These are phyloP conservation scores for Vitis hybrid DNA, from an alignment of 177 flowering plant genomes.

Conservation along the genomic window DNA sequence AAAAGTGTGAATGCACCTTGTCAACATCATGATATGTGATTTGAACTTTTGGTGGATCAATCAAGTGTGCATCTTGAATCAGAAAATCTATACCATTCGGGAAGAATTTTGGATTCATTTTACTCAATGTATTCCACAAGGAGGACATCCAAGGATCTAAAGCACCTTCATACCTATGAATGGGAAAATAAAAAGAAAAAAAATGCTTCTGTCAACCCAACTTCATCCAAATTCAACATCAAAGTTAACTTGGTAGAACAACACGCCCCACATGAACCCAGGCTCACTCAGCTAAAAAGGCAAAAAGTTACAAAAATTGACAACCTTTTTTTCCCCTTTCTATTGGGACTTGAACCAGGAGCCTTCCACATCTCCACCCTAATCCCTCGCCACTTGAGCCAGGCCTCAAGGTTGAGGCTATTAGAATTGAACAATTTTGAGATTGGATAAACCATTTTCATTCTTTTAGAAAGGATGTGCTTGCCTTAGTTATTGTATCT, in stretches of 20 bases:
- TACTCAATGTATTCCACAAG: conserved; percentile 62
- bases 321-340: no score
- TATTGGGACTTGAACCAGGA: no score
- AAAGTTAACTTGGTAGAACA: neutral
- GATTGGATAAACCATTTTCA: neutral
- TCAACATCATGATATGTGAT: conserved; percentile 55
- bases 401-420: no score
- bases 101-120: conserved; percentile 55
- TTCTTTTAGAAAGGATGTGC: neutral
- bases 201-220: neutral
- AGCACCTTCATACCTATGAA: conserved; percentile 88
- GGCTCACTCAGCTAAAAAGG: no score
- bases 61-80: conserved; percentile 30
- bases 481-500: neutral
- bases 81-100: conserved; percentile 46
- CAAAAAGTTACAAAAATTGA: no score
- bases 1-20: conserved; percentile 20
- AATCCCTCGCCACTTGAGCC: no score
- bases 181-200: conserved; percentile 2
- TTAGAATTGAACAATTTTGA: neutral
- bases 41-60: conserved; percentile 65
- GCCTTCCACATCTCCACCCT: no score
- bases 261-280: neutral
- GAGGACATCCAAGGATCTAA: conserved; percentile 94
- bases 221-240: neutral